These are phyloP conservation scores for Fusarium papillatum DNA, from an alignment of 2,329 filamentous ascomycete genomes.

Conservation along the genomic window DNA sequence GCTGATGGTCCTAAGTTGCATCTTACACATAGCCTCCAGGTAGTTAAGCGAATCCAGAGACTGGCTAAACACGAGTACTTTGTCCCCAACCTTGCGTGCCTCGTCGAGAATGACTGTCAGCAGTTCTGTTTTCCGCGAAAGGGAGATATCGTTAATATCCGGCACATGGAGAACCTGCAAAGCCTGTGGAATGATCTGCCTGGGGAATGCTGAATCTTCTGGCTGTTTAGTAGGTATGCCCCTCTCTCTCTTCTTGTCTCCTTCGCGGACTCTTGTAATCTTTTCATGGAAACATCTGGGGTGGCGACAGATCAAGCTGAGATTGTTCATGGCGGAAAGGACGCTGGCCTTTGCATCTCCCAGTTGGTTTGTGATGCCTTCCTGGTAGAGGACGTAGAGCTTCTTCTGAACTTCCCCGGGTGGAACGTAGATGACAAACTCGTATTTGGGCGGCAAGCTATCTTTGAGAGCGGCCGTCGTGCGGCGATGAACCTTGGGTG, in stretches of 20 bases:
- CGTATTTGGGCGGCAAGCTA: constrained; percentile 80
- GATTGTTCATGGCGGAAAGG: constrained; percentile 53
- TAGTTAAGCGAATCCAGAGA: constrained; percentile 79
- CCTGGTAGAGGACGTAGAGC: constrained; percentile 69
- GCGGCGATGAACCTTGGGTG: constrained; percentile 82
- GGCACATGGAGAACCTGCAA: constrained; percentile 53
- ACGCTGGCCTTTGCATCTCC: constrained; percentile 33
- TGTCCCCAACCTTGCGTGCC: constrained; percentile 74
- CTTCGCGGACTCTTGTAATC: constrained; percentile 29
- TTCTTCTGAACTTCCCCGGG: constrained; percentile 74
- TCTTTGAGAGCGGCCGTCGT: constrained; percentile 75
- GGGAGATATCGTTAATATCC: constrained; percentile 58
- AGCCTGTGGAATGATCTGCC: constrained; percentile 43
- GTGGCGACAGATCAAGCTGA: constrained; percentile 67
- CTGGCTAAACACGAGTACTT: constrained; percentile 85
- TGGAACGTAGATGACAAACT: constrained; percentile 84
- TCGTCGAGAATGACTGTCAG: constrained; percentile 79
- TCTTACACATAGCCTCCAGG: constrained; percentile 69
- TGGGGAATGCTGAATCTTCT: constrained; percentile 40
- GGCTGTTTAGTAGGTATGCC: background rate
- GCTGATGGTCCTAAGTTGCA: constrained; percentile 60
- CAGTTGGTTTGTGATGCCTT: constrained; percentile 22
- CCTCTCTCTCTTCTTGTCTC: background rate
- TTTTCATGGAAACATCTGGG: constrained; percentile 61
- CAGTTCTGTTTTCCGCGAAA: constrained; percentile 79